Evolutionary conservation across 2,329 filamentous ascomycete genomes (phyloP).

Genomic region (Parastagonospora nodorum): DNA sequence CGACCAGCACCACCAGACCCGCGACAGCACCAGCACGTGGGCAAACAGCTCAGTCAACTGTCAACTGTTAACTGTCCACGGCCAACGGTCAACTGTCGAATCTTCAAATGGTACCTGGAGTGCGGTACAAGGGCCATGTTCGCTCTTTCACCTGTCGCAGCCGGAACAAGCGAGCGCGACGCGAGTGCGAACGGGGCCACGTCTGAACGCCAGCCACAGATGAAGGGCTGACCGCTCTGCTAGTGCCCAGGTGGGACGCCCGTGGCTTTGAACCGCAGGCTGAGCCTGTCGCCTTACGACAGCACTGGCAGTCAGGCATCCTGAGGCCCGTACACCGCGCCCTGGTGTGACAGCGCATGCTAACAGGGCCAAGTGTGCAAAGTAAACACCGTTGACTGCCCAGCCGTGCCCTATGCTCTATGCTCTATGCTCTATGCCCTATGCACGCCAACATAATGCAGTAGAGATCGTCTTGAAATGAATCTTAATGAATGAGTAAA

Average conservation of each 20-base stretch:
- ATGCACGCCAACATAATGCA: conserved; percentile 14
- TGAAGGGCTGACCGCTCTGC: conserved; percentile 32
- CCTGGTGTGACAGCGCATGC: conserved; percentile 14
- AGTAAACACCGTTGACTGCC: conserved; percentile 7
- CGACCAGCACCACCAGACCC: no score
- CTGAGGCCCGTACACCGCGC: conserved; percentile 13
- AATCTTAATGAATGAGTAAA: conserved; percentile 24
- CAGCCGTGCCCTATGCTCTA: no score
- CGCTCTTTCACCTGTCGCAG: neutral
- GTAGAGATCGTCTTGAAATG: conserved; percentile 16
- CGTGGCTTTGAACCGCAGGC: conserved; percentile 21
- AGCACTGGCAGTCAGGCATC: conserved; percentile 27
- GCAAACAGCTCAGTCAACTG: no score
- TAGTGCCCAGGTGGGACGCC: conserved; percentile 11
- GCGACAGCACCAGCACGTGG: no score
- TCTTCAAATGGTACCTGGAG: no score
- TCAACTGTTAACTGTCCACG: no score
- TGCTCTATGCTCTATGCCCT: no score
- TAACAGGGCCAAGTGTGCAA: conserved; percentile 3
- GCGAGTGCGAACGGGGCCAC: conserved; percentile 19
- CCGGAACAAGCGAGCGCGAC: conserved; percentile 1
- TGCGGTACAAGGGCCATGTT: neutral
- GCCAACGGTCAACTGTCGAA: no score
- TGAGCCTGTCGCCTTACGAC: conserved; percentile 26
- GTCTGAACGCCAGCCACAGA: conserved; percentile 27